Conservation (phyloP, 2,329 filamentous ascomycete genomes). For the Camptophora hylomeconis region DNA sequence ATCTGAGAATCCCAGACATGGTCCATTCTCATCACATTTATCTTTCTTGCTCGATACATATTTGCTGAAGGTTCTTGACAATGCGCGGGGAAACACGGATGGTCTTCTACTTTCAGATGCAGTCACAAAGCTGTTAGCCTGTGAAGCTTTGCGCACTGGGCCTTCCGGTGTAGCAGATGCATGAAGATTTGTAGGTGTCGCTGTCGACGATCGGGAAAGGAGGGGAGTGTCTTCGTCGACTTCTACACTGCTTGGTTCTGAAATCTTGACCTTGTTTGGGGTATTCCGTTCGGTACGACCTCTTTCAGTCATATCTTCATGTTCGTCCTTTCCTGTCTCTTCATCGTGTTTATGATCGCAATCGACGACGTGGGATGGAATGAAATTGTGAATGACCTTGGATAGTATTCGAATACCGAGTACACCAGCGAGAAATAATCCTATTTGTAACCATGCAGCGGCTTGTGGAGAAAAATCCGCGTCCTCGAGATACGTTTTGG, state of each 20-base stretch:
- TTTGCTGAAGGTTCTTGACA: constrained; percentile 32
- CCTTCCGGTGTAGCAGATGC: no score
- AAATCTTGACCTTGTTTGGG: no score
- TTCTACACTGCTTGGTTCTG: no score
- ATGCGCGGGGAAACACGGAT: constrained; percentile 22
- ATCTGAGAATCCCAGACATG: constrained; percentile 49
- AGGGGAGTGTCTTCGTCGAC: constrained; percentile 3
- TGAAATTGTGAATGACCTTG: constrained; percentile 30
- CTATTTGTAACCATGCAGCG: constrained; percentile 42
- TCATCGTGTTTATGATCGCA: constrained; percentile 5
- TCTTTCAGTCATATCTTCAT: constrained; percentile 1
- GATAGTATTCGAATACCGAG: constrained; percentile 34
- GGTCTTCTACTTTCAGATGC: constrained; percentile 17
- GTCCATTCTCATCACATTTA: constrained; percentile 43
- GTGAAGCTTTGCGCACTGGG: no score
- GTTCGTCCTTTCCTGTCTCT: constrained; percentile 1
- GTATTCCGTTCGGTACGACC: no score
- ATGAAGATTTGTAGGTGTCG: no score
- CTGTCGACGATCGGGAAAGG: constrained; percentile 2
- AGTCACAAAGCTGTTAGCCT: constrained; percentile 15
- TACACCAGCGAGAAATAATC: constrained; percentile 35
- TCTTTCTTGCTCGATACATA: constrained; percentile 37
- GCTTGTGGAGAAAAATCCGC: constrained; percentile 53
- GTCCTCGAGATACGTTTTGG: constrained; percentile 61
- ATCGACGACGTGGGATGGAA: constrained; percentile 32